Base-by-base conservation (phyloP, 140 eudicot genomes). In the Stevia rebaudiana region DNA sequence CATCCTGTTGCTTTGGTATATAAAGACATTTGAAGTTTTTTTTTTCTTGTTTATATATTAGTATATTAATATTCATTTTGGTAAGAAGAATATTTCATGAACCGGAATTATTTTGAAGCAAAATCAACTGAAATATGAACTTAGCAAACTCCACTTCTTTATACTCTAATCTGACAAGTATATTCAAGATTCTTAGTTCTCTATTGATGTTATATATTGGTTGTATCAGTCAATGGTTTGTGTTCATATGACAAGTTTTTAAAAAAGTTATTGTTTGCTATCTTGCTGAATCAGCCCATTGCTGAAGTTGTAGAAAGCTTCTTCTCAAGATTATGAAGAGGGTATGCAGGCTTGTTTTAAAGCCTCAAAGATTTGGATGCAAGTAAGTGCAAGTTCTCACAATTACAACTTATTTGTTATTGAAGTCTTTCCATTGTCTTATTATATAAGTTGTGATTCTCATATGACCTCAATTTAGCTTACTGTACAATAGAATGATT, bases 281-380 rank as follows among this genome's bases (percentile, higher is more conserved):
- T 67, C 37, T 30, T 65, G 59, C 71, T 70, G 67, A 51, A 75
- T 49, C 82, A 91, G 98, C 68, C 72, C 49, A 91, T 91, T 75
- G 98, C 98, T 56, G 89, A 91, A 57, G 95, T 91, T 9, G 65
- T 76, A 6, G 98, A 84, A n/a, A 76, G 88, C 88, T 74, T 86
- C 95, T 51, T 40, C 69, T 25, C 62, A 80, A 61, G 97, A 90
- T 68, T 90, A 90, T 57, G 88, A 87, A 51, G 90, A 90, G 63
- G 97, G 95, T 3, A 67, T 90, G 74, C 67, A 73, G 62, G 89
- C 95, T 79, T 87, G 96, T 73, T 72, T 37, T 46, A 81, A 81
- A 31, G 96, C 96, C 10, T 61, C 96, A 40, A 91, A 88, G 80
- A 61, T 74, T 24, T 91, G 98, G 98, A 85, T 80, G 95, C 92